Percentiles rank a stretch among this genome's conserved stretches.
Evolutionary conservation across 495 filamentous ascomycete species (phyloP).

Genomic region (Xylaria flabelliformis): DNA sequence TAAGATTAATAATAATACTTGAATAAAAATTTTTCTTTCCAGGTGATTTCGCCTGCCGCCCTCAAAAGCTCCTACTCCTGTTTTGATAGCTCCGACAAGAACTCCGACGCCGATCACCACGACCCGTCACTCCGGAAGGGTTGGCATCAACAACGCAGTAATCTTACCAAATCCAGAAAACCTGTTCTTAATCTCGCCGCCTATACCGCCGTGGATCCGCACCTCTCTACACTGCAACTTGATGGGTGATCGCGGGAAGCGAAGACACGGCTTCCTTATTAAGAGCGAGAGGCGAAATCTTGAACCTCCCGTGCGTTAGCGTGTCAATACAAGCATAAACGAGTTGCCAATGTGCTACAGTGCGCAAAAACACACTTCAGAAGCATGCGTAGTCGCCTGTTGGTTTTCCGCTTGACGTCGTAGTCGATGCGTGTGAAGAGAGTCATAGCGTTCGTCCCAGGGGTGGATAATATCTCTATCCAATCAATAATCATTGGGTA

Average conservation of each 20-base stretch:
- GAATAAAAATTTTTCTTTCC: neutral
- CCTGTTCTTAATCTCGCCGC: neutral
- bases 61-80: neutral
- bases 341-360: neutral
- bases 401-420: neutral
- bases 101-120: neutral
- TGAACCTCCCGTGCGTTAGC: neutral
- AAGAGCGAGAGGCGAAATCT: neutral
- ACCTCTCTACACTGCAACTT: neutral
- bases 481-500: neutral
- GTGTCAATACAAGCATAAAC: neutral
- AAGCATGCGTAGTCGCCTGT: neutral
- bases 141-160: neutral
- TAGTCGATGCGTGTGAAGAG: neutral
- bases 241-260: neutral
- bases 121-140: neutral
- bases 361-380: neutral
- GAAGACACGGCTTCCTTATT: neutral
- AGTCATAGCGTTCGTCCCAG: neutral
- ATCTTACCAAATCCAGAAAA: neutral
- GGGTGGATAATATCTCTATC: neutral
- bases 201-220: neutral
- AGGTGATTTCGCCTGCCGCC: neutral
- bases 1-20: neutral
- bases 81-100: conserved; percentile 1